Evolutionary conservation across 306 rosid genomes (phyloP), one percentile per base, ranked within the genome.

Genomic region (Hylodesmum podocarpum): DNA sequence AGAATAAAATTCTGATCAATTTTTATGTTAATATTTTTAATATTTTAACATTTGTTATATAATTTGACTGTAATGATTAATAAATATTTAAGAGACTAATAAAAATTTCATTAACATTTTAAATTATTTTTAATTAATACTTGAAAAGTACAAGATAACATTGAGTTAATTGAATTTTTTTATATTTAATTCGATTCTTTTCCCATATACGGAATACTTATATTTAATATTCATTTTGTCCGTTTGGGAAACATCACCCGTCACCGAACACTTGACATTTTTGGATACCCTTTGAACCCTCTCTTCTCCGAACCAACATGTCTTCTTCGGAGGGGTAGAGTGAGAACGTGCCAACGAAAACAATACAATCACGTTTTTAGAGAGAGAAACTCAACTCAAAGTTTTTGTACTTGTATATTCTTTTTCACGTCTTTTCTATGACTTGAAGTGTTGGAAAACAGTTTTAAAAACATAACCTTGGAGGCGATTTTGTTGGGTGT

Each of bases 301-400:
- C 81, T 74, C 79, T 34, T n/a, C 86, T 88, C 91, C 75, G 87
- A 85, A 70, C 86, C 72, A 83, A 75, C 59, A 62, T 21, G 50
- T 36, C 71, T 40, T 65, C 71, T 54, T 61, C 87, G 74, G 86
- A 78, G 74, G 70, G 70, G 70, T 76, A 78, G 89, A 74, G 84
- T 67, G 75, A 66, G 54, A 55, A 54, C 1, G 11, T 6, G 33
- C 0, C 1, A 22, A 63, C 27, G 16, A 34, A 63, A 63, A 18
- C 27, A 4, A 8, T n/a, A n/a, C n/a, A n/a, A n/a, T n/a, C 68
- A 7, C 44, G 27, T 2, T 62, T 62, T 34, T 62, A 70, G 88
- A 66, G 87, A 72, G 72, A 70, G 78, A 71, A 73, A 43, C 0
- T 36, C 44, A 43, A 58, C 68, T 39, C 18, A 10, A 16, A 29